Evolutionary conservation across 768 basidiomycete species (phyloP).

Genomic region (Lyophyllum decastes): DNA sequence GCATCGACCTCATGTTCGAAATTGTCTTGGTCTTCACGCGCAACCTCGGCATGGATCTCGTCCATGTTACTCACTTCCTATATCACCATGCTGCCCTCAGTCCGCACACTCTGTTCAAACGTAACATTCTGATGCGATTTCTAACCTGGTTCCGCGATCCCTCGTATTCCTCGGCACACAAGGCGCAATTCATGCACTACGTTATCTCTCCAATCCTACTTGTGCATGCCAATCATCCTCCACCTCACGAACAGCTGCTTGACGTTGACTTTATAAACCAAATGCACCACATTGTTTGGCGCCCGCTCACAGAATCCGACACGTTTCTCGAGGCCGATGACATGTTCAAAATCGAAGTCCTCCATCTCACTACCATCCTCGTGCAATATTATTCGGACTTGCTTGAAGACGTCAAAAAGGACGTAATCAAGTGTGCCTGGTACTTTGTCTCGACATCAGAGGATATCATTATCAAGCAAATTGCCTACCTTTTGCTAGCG

Average conservation of each 20-base stretch:
- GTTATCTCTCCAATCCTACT: conserved; percentile 87
- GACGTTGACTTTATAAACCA: conserved; percentile 70
- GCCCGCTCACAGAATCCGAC: conserved; percentile 61
- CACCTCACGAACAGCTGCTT: conserved; percentile 60
- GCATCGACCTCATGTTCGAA: conserved; percentile 89
- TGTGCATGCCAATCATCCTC: conserved; percentile 63
- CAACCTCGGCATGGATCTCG: conserved; percentile 78
- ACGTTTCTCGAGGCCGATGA: conserved; percentile 70
- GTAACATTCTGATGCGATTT: conserved; percentile 85
- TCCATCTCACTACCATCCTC: conserved; percentile 86
- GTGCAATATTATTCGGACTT: conserved; percentile 82
- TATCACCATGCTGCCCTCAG: conserved; percentile 82
- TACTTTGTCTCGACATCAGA: conserved; percentile 75
- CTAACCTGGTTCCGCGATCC: conserved; percentile 78
- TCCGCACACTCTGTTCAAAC: conserved; percentile 66
- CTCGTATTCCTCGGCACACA: conserved; percentile 69
- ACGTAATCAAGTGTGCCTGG: conserved; percentile 94
- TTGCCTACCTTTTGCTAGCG: conserved; percentile 86
- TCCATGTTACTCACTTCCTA: conserved; percentile 79
- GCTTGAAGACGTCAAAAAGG: conserved; percentile 83
- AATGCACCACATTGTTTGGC: conserved; percentile 80
- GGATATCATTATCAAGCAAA: conserved; percentile 91
- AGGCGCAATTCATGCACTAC: conserved; percentile 76
- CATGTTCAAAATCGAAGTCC: conserved; percentile 85
- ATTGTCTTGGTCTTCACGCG: conserved; percentile 80